Percentiles rank a stretch among this genome's conserved stretches.
Evolutionary conservation across 805 yeast species (phyloP).

Genomic region (Saturnispora quitensis): DNA sequence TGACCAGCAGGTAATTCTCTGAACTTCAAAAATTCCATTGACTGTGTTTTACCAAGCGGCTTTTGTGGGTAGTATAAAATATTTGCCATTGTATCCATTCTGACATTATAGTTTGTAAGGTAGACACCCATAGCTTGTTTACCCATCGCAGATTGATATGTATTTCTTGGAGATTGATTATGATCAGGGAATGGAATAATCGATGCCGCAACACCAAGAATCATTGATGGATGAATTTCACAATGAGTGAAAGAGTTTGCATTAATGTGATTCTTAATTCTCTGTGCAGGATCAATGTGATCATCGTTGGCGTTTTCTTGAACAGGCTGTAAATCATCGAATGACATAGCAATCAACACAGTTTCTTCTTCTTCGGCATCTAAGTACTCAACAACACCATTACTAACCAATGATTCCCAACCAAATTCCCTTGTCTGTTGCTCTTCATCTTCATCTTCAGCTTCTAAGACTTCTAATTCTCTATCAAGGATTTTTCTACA

Average conservation of each 20-base stretch:
- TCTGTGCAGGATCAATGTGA: slow-evolving; percentile 60
- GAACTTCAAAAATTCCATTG: slow-evolving; percentile 95
- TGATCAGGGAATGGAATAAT: slow-evolving; percentile 99
- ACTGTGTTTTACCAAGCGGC: slow-evolving; percentile 94
- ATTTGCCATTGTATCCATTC: slow-evolving; percentile 99
- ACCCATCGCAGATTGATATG: slow-evolving; percentile 99
- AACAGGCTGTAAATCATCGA: slow-evolving; percentile 78
- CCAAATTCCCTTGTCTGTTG: slow-evolving; percentile 42
- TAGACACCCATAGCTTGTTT: slow-evolving; percentile 99
- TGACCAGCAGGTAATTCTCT: slow-evolving; percentile 99
- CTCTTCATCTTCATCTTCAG: slow-evolving; percentile 38
- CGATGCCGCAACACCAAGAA: slow-evolving; percentile 96
- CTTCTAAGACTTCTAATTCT: slow-evolving; percentile 48
- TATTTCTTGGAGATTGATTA: slow-evolving; percentile 98
- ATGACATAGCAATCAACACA: slow-evolving; percentile 96
- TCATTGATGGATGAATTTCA: slow-evolving; percentile 98
- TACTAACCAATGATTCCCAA: slow-evolving; percentile 75
- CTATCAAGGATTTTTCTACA: slow-evolving; percentile 57
- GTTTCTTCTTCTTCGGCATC: slow-evolving; percentile 99
- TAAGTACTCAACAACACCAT: slow-evolving; percentile 90
- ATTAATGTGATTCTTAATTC: slow-evolving; percentile 56
- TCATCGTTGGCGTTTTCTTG: slow-evolving; percentile 31
- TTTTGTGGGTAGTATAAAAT: slow-evolving; percentile 96
- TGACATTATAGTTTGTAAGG: slow-evolving; percentile 86
- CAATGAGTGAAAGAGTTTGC: slow-evolving; percentile 90